Conservation (phyloP, 2,329 filamentous ascomycete genomes). For the Xylaria sp. region DNA sequence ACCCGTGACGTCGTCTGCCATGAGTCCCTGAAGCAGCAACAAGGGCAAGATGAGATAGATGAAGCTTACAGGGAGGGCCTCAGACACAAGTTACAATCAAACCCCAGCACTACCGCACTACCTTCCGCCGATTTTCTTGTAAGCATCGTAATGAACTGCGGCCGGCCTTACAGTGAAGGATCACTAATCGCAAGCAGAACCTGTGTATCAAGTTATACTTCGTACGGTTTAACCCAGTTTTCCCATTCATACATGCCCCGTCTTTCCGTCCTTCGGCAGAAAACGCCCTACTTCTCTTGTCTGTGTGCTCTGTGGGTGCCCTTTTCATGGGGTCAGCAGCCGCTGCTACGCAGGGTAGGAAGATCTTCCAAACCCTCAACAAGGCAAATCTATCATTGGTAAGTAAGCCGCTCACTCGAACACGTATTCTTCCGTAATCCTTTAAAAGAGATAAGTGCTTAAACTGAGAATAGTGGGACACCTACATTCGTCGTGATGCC, state of each 20-base stretch:
- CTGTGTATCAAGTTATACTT: slow-evolving; percentile 37
- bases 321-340: slow-evolving; percentile 37
- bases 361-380: slow-evolving; percentile 36
- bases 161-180: background rate
- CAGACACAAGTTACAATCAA: slow-evolving; percentile 31
- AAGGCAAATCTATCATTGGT: slow-evolving; percentile 36
- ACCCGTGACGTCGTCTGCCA: slow-evolving; percentile 35
- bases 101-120: slow-evolving; percentile 32
- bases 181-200: slow-evolving; percentile 31
- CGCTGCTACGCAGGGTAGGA: slow-evolving; percentile 34
- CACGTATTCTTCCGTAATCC: background rate
- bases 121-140: slow-evolving; percentile 35
- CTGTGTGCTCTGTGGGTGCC: slow-evolving; percentile 34
- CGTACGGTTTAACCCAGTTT: slow-evolving; percentile 36
- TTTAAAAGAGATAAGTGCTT: background rate
- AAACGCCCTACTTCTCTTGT: slow-evolving; percentile 34
- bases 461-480: slow-evolving; percentile 29
- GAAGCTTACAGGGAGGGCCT: slow-evolving; percentile 37
- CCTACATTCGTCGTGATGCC: slow-evolving; percentile 35
- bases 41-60: slow-evolving; percentile 32
- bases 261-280: slow-evolving; percentile 35
- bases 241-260: slow-evolving; percentile 35
- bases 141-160: background rate
- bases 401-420: background rate
- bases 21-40: slow-evolving; percentile 24